Base-by-base conservation (phyloP, 495 filamentous ascomycete species). In the Penicillium ochrochloron region DNA sequence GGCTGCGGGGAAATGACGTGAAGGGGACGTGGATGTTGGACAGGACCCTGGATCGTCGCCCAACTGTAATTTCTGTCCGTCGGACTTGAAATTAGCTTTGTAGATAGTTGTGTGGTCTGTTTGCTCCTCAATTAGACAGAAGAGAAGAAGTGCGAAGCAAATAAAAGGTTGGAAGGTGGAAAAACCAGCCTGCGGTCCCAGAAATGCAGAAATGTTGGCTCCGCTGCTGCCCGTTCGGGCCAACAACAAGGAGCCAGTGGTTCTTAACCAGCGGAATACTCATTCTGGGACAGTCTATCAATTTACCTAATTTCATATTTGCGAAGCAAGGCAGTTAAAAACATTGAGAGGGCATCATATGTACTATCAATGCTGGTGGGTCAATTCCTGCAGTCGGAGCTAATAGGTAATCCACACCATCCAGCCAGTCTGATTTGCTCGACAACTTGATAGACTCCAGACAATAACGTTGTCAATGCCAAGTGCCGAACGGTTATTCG, bases 1-100 rank as follows among this genome's bases (percentile, higher is more conserved):
- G 54, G 31, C 44, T 52, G 62, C 62, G 62, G 57, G 63, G 57
- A 60, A 65, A 57, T 65, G 63, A 60, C 63, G 57, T 64, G 39
- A 31, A 51, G 39, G 21, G 63, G 25, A 31, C 12, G 12, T 17
- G 48, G 14, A 31, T 25, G 23, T 27, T 52, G 23, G 48, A 52
- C 23, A 31, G 44, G 44, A 48, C 19, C 21, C 48, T 29, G 23
- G 25, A 31, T 52, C 48, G 48, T 52, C 48, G 25, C 23, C 23
- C 23, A 48, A 29, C 12, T 52, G 48, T 23, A 31, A 50, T 3
- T 6, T 12, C 9, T 11, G 25, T 17, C 14, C 48, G 17, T 52
- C 2, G 14, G 25, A 52, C 3, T 25, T 27, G 46, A 3, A 48
- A 14, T 31, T 31, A 2, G 25, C 19, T 48, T 23, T 41, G 37